Evolutionary conservation across 2,329 filamentous ascomycete species (phyloP), one percentile per base, ranked within the genome.

Genomic region (Dothidotthia symphoricarpi): DNA sequence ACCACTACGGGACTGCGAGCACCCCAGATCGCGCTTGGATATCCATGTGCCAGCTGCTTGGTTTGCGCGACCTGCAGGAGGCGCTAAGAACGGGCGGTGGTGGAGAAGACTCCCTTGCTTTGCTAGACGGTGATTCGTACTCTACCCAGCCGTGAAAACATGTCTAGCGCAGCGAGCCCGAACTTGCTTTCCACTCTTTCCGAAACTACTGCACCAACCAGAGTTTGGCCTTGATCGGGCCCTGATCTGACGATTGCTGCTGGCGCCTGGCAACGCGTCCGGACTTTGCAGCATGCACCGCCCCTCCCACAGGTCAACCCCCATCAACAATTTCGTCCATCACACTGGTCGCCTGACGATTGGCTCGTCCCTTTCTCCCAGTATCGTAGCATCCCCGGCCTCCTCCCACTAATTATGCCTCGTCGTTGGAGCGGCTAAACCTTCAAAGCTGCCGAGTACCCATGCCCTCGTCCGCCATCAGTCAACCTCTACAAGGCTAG

Each of bases 1-100:
- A 42, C 16, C 24, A 34, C 27, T 3, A 22, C 41, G 43, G 16
- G 42, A 27, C 42, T 40, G 43, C 47, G 49, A 42, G 53, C 52
- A 49, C 55, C 55, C 57, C 55, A 56, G 59, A 63, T 63, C 53
- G 57, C 53, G 55, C 58, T 57, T 59, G 53, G 47, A 34, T 43
- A 42, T 44, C 53, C 51, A 52, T 52, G 55, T 49, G 53, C 56
- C 55, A 58, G 54, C 56, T 41, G 49, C 46, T 53, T 55, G 57
- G 57, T 58, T 58, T 57, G 53, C 55, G 47, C 50, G 36, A 47
- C 53, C 54, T 51, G 43, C 51, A 49, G 47, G 49, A 53, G 52
- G 55, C 49, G 47, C 53, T 59, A 50, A 48, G 47, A 43, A 46
- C 41, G 49, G 45, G 47, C 41, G 26, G n/a, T 30, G 25, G 41